Conservation (phyloP, 2,329 filamentous ascomycete genomes). For the Echinosphaeria canescens region DNA sequence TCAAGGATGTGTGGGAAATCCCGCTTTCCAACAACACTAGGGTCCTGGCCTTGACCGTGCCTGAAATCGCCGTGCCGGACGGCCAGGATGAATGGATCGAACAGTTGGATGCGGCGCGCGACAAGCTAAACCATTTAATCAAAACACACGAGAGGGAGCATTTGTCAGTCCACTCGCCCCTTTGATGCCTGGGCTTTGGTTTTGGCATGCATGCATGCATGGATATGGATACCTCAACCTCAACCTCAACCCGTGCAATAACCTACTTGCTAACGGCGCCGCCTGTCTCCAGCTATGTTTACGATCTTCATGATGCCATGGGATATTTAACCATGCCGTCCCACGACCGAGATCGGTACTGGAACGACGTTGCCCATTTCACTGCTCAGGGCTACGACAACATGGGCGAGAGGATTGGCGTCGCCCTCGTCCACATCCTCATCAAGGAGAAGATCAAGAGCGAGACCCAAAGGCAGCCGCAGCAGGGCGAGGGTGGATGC, state of each 20-base stretch:
- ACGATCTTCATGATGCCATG: conserved; percentile 30
- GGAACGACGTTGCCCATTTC: conserved; percentile 40
- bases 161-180: conserved; percentile 22
- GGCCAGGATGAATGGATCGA: conserved; percentile 3
- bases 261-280: conserved; percentile 7
- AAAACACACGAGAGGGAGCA: conserved; percentile 20
- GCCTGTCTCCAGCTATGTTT: conserved; percentile 21
- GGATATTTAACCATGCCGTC: conserved; percentile 27
- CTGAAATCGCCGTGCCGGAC: conserved; percentile 18
- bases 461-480: too few relatives aligned
- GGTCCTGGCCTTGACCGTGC: conserved; percentile 41
- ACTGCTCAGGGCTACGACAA: conserved; percentile 35
- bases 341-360: conserved; percentile 23
- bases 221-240: too few relatives aligned
- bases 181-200: not conserved
- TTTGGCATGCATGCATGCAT: too few relatives aligned
- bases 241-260: too few relatives aligned
- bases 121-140: conserved; percentile 29
- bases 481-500: too few relatives aligned
- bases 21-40: conserved; percentile 25
- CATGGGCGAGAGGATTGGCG: conserved; percentile 34
- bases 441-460: conserved; percentile 6
- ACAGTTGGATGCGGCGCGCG: conserved; percentile 12
- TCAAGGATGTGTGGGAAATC: conserved; percentile 26
- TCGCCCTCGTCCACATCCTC: conserved; percentile 24